phyloP scores from a whole-genome alignment of 2,329 filamentous ascomycete species.

The Cercospora berteroae region DNA sequence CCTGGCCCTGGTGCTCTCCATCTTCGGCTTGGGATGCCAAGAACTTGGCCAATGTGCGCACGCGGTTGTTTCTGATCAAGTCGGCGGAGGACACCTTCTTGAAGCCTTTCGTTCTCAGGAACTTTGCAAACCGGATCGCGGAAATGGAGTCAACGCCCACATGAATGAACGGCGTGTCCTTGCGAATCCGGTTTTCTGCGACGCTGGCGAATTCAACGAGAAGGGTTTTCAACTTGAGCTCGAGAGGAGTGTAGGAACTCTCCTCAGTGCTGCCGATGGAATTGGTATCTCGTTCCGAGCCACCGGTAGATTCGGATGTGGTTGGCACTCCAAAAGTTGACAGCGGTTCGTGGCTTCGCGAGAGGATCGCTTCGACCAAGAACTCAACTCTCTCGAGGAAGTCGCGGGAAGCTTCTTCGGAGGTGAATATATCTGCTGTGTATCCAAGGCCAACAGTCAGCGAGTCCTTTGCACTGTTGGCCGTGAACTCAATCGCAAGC shows the following conservation, averaged over 20 bases:
- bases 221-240: conserved; percentile 6
- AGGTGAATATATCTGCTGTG: conserved; percentile 3
- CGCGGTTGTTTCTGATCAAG: conserved; percentile 15
- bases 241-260: conserved; percentile 9
- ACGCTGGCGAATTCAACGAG: conserved; percentile 10
- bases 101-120: conserved; percentile 10
- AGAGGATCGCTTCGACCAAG: conserved; percentile 11
- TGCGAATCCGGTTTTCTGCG: conserved; percentile 9
- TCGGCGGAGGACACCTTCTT: conserved; percentile 18
- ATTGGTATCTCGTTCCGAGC: neutral
- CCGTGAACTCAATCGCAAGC: conserved; percentile 19
- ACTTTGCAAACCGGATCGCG: conserved; percentile 19
- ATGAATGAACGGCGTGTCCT: conserved; percentile 20
- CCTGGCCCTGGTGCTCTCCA: neutral
- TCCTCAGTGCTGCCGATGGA: conserved; percentile 1
- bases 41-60: conserved; percentile 10
- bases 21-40: neutral
- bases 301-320: neutral
- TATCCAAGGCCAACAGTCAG: conserved; percentile 16
- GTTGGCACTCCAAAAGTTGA: neutral
- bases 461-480: conserved; percentile 5
- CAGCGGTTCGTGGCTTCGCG: conserved; percentile 4
- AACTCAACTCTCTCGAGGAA: conserved; percentile 18
- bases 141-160: conserved; percentile 23
- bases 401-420: neutral